Evolutionary conservation across 2,329 filamentous ascomycete genomes (phyloP).

Genomic region (Cercospora berteroae): DNA sequence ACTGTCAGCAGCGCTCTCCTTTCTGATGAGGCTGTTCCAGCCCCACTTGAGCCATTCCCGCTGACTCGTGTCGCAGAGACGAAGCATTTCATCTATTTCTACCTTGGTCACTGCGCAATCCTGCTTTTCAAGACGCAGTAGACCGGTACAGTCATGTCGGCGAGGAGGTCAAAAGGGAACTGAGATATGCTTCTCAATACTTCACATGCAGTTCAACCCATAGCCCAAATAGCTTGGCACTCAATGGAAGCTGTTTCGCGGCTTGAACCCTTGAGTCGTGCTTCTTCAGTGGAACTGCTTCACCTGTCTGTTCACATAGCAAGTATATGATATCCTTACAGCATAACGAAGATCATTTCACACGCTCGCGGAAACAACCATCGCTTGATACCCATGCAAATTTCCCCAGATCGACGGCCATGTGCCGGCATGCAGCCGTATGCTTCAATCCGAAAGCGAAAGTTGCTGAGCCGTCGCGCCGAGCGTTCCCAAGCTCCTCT

Average conservation of each 20-base stretch:
- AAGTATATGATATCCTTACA: neutral
- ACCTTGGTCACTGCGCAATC: conserved; percentile 96
- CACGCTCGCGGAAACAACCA: neutral
- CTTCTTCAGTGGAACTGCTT: neutral
- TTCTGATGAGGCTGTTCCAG: neutral
- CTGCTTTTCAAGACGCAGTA: conserved; percentile 99
- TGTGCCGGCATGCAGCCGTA: conserved; percentile 6
- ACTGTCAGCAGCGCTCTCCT: conserved; percentile 3
- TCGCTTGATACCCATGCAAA: neutral
- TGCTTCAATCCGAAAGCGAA: conserved; percentile 6
- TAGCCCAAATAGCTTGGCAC: neutral
- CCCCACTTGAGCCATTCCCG: conserved; percentile 1
- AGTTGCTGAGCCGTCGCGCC: conserved; percentile 11
- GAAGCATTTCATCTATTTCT: conserved; percentile 99
- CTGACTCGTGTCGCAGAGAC: conserved; percentile 64
- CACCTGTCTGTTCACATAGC: neutral
- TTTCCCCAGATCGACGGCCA: conserved; percentile 8
- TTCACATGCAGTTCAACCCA: neutral
- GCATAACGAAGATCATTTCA: neutral
- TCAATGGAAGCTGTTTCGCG: neutral
- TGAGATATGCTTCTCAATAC: neutral
- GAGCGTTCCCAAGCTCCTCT: conserved; percentile 2
- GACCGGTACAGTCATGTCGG: conserved; percentile 5
- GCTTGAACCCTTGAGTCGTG: neutral
- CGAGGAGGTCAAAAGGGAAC: neutral